Base-by-base conservation (phyloP, 768 basidiomycete species). In the Leccinum ochraceum region DNA sequence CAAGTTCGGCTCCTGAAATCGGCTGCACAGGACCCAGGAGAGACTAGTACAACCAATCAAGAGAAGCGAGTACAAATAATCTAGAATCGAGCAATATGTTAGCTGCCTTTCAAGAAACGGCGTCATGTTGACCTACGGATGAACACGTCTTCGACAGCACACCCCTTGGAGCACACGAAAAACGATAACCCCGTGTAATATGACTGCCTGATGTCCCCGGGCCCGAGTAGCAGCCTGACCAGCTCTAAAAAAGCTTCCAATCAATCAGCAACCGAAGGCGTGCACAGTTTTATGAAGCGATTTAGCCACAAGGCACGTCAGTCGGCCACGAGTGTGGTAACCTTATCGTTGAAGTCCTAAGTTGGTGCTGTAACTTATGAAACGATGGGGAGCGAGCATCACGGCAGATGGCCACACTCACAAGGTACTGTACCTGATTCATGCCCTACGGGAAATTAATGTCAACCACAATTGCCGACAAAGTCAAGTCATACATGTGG, bases 281-380 rank as follows among this genome's bases (percentile, higher is more conserved):
- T 30, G 20, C 28, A 39, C 6, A 20, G 32, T 22, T 34, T 24
- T n/a, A 32, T 32, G 56, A 26, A 36, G 32, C 20, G 42, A 11
- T 34, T 34, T 34, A 4, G 34, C 5, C n/a, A 20, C 28, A n/a
- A 9, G 83, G 79, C 0, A 78, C 74, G 60, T 76, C 82, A 10
- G 78, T 74, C 3, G 81, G 81, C 81, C 82, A 82, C n/a, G 76
- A 78, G 11, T 76, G 54, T 2, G 82, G 83, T 70, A 84, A 84
- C 37, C 81, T 81, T 51, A 39, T 39, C 17, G 34, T 54, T n/a
- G 16, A 9, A 11, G 34, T 55, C 28, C 10, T 9, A 13, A 34
- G 34, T 34, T 32, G 11, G 26, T 32, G 6, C 17, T 17, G 6
- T 42, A 16, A 14, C 2, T 51, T 28, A 32, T 10, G 34, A 44